Evolutionary conservation across 306 rosid species (phyloP).

Genomic region (Morella rubra): DNA sequence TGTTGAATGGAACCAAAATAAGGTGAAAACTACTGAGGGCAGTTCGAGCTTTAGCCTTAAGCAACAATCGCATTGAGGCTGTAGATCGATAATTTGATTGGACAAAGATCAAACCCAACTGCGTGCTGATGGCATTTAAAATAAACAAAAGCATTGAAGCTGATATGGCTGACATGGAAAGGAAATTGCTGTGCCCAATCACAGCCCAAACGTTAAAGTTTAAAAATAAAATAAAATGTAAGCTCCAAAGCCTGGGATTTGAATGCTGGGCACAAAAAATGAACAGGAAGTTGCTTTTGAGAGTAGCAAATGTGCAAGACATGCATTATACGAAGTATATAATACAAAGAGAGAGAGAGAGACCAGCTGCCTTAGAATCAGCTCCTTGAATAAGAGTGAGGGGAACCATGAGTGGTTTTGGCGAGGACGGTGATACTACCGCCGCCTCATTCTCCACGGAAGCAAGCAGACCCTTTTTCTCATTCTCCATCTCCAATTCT

Average conservation of each 20-base stretch:
- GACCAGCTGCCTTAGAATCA: conserved; percentile 77
- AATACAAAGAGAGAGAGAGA: conserved; percentile 16
- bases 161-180: not conserved
- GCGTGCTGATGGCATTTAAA: not conserved
- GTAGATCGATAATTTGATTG: not conserved
- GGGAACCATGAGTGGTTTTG: conserved; percentile 53
- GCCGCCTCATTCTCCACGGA: conserved; percentile 32
- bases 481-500: conserved; percentile 6
- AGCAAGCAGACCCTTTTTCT: conserved; percentile 20
- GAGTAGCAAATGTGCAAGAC: conserved; percentile 27
- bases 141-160: not conserved
- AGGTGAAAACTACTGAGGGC: not conserved
- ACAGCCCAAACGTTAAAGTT: not conserved
- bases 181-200: not conserved
- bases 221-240: not conserved
- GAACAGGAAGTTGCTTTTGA: conserved; percentile 12
- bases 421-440: conserved; percentile 11
- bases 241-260: not conserved
- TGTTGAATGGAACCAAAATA: not conserved
- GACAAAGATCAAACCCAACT: not conserved
- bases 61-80: not conserved
- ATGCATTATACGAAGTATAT: conserved; percentile 1
- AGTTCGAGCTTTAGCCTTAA: not conserved
- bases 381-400: conserved; percentile 77
- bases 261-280: not conserved